Percentiles rank a stretch among this genome's conserved stretches.
These are phyloP conservation scores for Xylariaceae sp. DNA, from an alignment of 2,329 filamentous ascomycete species.

Conservation along the genomic window DNA sequence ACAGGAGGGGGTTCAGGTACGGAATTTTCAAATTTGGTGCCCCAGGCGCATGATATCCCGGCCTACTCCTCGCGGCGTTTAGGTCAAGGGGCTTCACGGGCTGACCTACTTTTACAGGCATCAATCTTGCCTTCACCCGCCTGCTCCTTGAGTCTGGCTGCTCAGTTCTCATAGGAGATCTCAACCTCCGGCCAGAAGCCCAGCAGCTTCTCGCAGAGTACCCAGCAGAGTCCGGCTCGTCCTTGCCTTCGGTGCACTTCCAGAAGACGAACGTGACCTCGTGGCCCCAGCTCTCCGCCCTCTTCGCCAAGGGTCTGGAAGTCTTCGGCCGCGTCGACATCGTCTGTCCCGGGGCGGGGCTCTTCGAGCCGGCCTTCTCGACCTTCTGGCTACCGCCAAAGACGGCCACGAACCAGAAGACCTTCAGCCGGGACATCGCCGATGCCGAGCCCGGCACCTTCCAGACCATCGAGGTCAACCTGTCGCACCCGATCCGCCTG, in stretches of 20 bases:
- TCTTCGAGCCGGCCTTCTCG: slow-evolving; percentile 30
- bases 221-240: slow-evolving; percentile 10
- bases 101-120: too few relatives aligned
- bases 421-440: slow-evolving; percentile 18
- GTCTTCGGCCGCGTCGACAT: slow-evolving; percentile 27
- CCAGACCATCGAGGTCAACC: slow-evolving; percentile 28
- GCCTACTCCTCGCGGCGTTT: background rate
- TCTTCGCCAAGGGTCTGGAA: slow-evolving; percentile 23
- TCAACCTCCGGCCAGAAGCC: slow-evolving; percentile 28
- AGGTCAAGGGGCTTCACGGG: background rate
- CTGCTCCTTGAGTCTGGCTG: slow-evolving; percentile 27
- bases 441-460: slow-evolving; percentile 26
- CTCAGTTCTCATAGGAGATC: slow-evolving; percentile 31
- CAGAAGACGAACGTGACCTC: slow-evolving; percentile 29
- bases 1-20: slow-evolving; percentile 25
- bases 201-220: slow-evolving; percentile 24
- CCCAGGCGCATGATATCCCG: background rate
- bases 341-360: slow-evolving; percentile 29
- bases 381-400: slow-evolving; percentile 29
- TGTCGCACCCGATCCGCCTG: slow-evolving; percentile 29
- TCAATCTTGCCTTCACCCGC: slow-evolving; percentile 28
- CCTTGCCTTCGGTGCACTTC: slow-evolving; percentile 25
- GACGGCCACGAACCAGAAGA: slow-evolving; percentile 16
- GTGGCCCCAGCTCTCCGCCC: slow-evolving; percentile 26
- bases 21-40: background rate